A percentile compares a stretch with the other conserved stretches of the same genome.
These are phyloP conservation scores for Zelopaecilomyces penicillatus DNA, from an alignment of 2,329 filamentous ascomycete genomes.

Conservation along the genomic window DNA sequence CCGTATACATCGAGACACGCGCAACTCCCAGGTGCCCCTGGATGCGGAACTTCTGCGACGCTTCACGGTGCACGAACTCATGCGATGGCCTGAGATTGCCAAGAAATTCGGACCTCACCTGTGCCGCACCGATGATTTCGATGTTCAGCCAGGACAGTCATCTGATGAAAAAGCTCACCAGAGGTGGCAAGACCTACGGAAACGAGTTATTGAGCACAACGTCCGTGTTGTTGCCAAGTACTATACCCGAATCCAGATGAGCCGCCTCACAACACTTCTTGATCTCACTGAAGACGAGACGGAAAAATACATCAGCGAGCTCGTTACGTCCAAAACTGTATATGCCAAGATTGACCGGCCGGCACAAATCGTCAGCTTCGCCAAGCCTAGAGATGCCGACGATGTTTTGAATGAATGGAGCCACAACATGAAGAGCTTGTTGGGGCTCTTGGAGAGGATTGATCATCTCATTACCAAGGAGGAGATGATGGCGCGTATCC, in stretches of 20 bases:
- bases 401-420: constrained; percentile 98
- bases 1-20: constrained; percentile 77
- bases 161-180: constrained; percentile 72
- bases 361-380: constrained; percentile 85
- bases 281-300: constrained; percentile 93
- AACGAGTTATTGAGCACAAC: constrained; percentile 98
- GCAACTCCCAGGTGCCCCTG: constrained; percentile 66
- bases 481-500: constrained; percentile 99
- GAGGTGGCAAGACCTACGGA: constrained; percentile 90
- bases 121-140: constrained; percentile 84
- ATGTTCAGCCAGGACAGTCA: constrained; percentile 53
- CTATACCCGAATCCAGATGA: constrained; percentile 94
- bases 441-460: constrained; percentile 80
- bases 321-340: constrained; percentile 96
- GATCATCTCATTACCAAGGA: constrained; percentile 99
- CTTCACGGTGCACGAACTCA: constrained; percentile 92
- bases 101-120: constrained; percentile 84
- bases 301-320: constrained; percentile 95
- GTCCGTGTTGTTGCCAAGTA: constrained; percentile 97
- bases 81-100: constrained; percentile 94
- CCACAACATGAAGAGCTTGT: constrained; percentile 89
- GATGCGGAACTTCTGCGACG: constrained; percentile 85
- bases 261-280: constrained; percentile 79
- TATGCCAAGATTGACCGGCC: constrained; percentile 96
- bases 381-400: constrained; percentile 88